phyloP scores from a whole-genome alignment of 257 asterid genomes.

The Paraleonurus japonicus region DNA sequence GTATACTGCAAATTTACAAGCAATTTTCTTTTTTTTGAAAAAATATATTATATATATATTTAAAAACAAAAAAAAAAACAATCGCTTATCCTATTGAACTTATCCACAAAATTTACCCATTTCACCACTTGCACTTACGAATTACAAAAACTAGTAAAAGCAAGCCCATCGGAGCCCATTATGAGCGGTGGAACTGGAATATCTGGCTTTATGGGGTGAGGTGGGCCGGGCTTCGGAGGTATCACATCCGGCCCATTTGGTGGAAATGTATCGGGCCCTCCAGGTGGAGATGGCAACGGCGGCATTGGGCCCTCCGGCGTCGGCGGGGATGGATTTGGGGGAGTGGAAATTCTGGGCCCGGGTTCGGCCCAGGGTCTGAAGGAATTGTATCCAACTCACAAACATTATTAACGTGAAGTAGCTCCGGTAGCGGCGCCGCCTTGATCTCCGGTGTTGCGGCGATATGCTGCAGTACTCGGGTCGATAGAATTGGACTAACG shows the following conservation, averaged over 20 bases:
- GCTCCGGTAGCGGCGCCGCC: constrained; percentile 29
- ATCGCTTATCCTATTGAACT: not conserved
- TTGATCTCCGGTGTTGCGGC: constrained; percentile 28
- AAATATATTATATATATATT: too few species aligned
- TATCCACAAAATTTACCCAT: not conserved
- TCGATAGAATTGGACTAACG: not conserved
- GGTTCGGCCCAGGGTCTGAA: constrained; percentile 39
- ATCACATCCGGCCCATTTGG: constrained; percentile 38
- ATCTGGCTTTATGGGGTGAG: constrained; percentile 28
- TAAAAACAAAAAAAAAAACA: not conserved
- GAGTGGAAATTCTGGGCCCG: constrained; percentile 49
- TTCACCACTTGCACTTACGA: not conserved
- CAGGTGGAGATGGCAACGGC: constrained; percentile 32
- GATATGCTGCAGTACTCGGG: not conserved
- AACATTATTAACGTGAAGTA: constrained; percentile 15
- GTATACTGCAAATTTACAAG: too few species aligned
- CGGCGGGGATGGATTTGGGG: constrained; percentile 46
- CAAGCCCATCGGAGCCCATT: constrained; percentile 27
- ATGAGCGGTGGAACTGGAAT: constrained; percentile 30
- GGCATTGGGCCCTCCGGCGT: constrained; percentile 43
- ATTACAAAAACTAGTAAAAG: not conserved
- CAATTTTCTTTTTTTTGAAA: too few species aligned
- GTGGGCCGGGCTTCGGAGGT: constrained; percentile 34
- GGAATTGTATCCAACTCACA: constrained; percentile 43
- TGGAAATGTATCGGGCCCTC: constrained; percentile 19